Evolutionary conservation across 495 filamentous ascomycete genomes (phyloP), one percentile per base, ranked within the genome.

Genomic region (Saxophila tyrrhenica): DNA sequence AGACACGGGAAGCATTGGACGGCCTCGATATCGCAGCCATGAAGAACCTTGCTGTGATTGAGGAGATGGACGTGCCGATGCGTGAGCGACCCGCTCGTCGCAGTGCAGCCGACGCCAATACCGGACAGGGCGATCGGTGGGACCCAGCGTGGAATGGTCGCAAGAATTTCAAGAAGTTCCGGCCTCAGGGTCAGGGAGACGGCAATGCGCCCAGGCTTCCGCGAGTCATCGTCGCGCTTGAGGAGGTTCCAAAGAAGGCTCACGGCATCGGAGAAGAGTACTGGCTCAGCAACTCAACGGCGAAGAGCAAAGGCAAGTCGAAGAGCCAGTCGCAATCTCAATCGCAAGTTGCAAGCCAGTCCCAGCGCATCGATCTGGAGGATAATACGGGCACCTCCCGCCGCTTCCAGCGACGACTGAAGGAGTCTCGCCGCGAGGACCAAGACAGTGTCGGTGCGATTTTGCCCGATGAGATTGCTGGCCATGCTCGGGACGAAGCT

Each of bases 121-220:
- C 7, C 13, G 71, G 73, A 42, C 5, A 75, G 75, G 39, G 50
- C 23, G 76, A 78, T 10, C 78, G 89, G 21, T 96, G 94, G 92
- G 81, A 96, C 62, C 83, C 88, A 1, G 73, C 75, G 35, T 98
- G 94, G 94, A 95, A 96, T 64, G 92, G 94, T 0, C 79, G 91
- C 5, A 94, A 89, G 70, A 97, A 98, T 60, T 98, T 96, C 73
- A 98, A 98, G 68, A 83, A 79, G 59, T 98, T 98, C 59, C 77
- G 80, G 2, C 78, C 80, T 52, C 77, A 79, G 45, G 81, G 78
- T 1, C 80, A 76, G 35, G 74, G 73, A 0, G 69, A 74, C 5
- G 60, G 55, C 19, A 66, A 60, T 54, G 63, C 61, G 64, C 58
- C 76, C 56, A 57, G 74, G 42, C 70, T 75, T 3, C 73, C 76